phyloP scores from a whole-genome alignment of 345 rosid genomes.

The Eucalyptus erythrocorys region DNA sequence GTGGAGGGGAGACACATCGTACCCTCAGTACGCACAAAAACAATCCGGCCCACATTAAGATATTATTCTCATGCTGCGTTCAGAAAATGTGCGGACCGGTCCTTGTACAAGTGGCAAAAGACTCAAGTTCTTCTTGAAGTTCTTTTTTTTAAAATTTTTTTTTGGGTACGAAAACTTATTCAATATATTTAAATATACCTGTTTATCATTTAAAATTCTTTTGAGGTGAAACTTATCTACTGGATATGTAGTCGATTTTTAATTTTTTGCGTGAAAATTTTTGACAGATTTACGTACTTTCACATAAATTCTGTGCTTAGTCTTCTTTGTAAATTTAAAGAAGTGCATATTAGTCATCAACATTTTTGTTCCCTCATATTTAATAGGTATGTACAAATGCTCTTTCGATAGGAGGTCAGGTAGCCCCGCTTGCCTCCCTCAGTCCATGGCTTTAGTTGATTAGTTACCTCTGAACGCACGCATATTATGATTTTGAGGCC shows the following conservation, averaged over 20 bases:
- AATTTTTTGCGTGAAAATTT: background rate
- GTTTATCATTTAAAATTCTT: background rate
- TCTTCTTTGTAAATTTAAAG: background rate
- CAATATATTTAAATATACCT: background rate
- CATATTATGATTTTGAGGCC: background rate
- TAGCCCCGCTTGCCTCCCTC: background rate
- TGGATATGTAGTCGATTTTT: background rate
- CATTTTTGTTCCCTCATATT: background rate
- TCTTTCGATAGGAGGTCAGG: background rate
- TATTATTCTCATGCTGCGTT: background rate
- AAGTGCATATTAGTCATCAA: background rate
- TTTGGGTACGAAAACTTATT: background rate
- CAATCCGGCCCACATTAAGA: background rate
- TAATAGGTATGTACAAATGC: background rate
- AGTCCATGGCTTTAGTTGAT: accelerated
- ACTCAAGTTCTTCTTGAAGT: background rate
- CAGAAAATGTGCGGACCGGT: background rate
- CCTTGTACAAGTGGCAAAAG: background rate
- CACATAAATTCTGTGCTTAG: background rate
- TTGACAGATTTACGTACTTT: accelerated
- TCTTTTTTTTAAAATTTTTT: too few relatives aligned
- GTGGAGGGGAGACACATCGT: background rate
- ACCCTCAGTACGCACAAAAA: background rate
- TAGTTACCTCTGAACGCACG: accelerated
- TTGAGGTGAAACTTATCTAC: background rate